Evolutionary conservation across 2,329 filamentous ascomycete species (phyloP).

Genomic region (Penicillium brevicompactum): DNA sequence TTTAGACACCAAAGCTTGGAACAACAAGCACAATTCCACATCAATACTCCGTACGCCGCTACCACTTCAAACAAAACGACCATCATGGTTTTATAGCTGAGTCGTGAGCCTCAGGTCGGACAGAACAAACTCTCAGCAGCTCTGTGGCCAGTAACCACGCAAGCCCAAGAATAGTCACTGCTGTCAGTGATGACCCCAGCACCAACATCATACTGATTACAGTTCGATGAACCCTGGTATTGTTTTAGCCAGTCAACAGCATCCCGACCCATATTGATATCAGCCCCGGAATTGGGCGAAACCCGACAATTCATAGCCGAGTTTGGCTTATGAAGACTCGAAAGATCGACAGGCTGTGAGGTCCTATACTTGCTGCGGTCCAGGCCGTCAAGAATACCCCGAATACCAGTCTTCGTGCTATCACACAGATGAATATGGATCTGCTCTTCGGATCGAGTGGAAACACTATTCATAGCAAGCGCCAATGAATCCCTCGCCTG

Average conservation of each 20-base stretch:
- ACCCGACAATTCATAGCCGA: conserved; percentile 2
- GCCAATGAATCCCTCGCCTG: neutral
- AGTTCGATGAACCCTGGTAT: neutral
- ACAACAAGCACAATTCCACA: neutral
- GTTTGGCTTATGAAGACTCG: neutral
- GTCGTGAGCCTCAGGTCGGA: neutral
- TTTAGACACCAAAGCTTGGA: too few relatives aligned
- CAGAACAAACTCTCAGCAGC: conserved; percentile 1
- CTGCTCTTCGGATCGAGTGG: conserved; percentile 2
- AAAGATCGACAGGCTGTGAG: neutral
- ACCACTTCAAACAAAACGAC: neutral
- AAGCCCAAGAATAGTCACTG: neutral
- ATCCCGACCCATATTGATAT: neutral
- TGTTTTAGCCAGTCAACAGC: neutral
- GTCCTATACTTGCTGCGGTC: neutral
- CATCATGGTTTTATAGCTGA: neutral
- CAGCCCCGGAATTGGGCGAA: neutral
- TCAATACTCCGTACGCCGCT: too few relatives aligned
- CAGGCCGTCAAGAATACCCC: neutral
- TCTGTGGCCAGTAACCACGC: neutral
- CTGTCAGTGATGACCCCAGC: neutral
- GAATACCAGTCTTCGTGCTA: neutral
- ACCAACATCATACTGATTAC: conserved; percentile 2
- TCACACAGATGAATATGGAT: conserved; percentile 7
- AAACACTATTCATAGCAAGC: conserved; percentile 1